Evolutionary conservation across 345 rosid genomes (phyloP).

Genomic region (Gossypioides kirkii): DNA sequence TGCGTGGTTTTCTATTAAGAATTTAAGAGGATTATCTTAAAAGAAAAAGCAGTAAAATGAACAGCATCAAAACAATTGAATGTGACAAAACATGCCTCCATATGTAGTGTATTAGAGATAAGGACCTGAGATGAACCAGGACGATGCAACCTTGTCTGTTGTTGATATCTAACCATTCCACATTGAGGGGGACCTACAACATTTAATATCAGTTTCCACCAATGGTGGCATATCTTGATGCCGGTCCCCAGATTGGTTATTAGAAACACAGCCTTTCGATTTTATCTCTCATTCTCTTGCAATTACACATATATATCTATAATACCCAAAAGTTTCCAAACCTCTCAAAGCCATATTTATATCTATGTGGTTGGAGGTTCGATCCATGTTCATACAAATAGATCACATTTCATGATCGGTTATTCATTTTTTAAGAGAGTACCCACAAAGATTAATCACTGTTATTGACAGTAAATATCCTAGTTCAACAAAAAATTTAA

Average conservation of each 20-base stretch:
- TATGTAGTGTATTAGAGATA: neutral
- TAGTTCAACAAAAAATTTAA: no score
- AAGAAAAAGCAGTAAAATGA: neutral
- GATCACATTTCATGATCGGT: no score
- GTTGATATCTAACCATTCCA: neutral
- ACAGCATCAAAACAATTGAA: neutral
- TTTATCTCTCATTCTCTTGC: neutral
- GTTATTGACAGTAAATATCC: rapidly evolving
- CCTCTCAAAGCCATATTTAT: no score
- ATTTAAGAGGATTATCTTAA: neutral
- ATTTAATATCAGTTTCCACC: slow-evolving; percentile 3
- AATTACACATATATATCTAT: neutral
- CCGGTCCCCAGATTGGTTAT: neutral
- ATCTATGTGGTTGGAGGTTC: no score
- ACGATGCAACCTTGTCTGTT: neutral
- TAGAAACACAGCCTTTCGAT: neutral
- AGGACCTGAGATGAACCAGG: slow-evolving; percentile 4
- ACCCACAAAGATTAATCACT: rapidly evolving
- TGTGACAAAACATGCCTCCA: slow-evolving; percentile 3
- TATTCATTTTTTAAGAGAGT: rapidly evolving
- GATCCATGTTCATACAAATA: no score
- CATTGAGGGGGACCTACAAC: neutral
- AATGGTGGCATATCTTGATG: neutral
- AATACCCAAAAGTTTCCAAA: neutral
- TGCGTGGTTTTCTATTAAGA: neutral